phyloP scores from a whole-genome alignment of 2,329 filamentous ascomycete species.

The Fusarium caatingaense region DNA sequence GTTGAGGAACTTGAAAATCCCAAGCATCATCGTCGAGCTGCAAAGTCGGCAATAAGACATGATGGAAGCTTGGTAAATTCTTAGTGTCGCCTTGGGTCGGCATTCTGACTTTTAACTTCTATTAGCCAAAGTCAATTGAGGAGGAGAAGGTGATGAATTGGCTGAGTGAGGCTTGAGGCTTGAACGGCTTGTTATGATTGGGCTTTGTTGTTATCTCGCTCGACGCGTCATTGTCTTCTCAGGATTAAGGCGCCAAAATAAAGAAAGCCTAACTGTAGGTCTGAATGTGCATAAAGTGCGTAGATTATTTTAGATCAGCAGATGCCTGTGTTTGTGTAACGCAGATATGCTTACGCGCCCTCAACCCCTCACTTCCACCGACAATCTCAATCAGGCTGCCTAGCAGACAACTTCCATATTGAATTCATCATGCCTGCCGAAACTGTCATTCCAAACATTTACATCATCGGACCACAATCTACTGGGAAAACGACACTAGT shows the following conservation, averaged over 20 bases:
- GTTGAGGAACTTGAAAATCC: neutral
- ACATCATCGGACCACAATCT: slow-evolving; percentile 58
- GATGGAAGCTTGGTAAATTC: neutral
- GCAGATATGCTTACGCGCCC: neutral
- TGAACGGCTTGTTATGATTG: neutral
- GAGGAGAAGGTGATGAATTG: neutral
- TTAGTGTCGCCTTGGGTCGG: neutral
- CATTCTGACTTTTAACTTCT: neutral
- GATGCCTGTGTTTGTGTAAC: neutral
- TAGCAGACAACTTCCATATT: no score
- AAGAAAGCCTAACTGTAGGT: neutral
- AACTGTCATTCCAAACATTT: slow-evolving; percentile 42
- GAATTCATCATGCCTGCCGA: neutral
- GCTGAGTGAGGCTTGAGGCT: neutral
- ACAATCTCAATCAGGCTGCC: rapidly evolving
- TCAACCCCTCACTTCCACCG: neutral
- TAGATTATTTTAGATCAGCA: neutral
- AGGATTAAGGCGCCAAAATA: neutral
- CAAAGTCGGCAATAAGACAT: rapidly evolving
- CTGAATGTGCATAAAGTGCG: neutral
- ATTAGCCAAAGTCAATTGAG: neutral
- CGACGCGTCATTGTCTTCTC: neutral
- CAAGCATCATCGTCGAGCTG: neutral
- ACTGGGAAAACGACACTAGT: slow-evolving; percentile 60
- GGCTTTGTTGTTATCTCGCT: neutral